Base-by-base conservation (phyloP, 306 rosid genomes). In the Oxytropis ochrocephala region DNA sequence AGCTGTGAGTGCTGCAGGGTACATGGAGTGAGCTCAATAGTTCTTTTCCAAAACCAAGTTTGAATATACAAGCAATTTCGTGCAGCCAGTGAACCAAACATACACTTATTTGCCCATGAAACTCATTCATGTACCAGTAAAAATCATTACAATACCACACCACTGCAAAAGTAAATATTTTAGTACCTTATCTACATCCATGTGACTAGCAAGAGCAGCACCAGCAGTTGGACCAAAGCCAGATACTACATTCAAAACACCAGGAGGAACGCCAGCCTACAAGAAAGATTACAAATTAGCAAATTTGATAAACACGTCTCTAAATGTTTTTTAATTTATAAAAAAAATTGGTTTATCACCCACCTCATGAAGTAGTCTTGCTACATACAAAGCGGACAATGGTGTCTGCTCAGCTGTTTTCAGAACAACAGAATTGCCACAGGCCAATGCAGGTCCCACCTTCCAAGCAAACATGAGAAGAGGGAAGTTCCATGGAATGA, bases 391-490 rank as follows among this genome's bases (percentile, higher is more conserved):
- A 64, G 97, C 98, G 65, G 98, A 83, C 32, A 93, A 79, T 19
- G 98, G 98, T 68, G 97, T 93, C 84, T 88, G 98, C 84, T 93
- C 98, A 19, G 97, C 97, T 19, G 98, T 86, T 83, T 93, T 90
- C 30, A 93, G 39, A 75, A 90, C 96, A 49, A 90, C 0, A 5
- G 92, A 81, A 87, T 93, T 93, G 70, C 98, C 98, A 61, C 91
- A 86, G 6, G 93, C 97, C 79, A 93, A 80, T 41, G 98, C 96
- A 0, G 98, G 98, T 11, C 91, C 97, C 29, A 93, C 73, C 86
- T 93, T 93, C 98, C 98, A 93, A 32, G 78, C 87, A 79, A 85
- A 88, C 97, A 93, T 88, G 75, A 93, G 72, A 52, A 93, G 88
- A 70, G 98, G 98, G 76, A 93, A 94, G 74, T 94, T 94, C 97